Evolutionary conservation across 2,329 filamentous ascomycete genomes (phyloP), one percentile per base, ranked within the genome.

Genomic region (Chaetoscypha palmicola): DNA sequence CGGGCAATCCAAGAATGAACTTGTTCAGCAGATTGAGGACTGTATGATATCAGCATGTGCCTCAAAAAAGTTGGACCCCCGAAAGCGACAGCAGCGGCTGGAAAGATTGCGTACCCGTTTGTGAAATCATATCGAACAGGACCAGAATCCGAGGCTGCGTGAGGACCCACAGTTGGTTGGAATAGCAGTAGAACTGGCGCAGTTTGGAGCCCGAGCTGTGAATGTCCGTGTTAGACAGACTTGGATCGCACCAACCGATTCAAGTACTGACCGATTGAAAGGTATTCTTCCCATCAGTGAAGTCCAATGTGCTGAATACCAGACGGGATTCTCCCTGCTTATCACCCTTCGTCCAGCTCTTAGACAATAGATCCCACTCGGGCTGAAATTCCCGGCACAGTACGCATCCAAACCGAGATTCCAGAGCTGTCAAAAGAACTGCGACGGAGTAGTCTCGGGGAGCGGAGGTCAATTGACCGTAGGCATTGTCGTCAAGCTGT

Each of bases 181-280:
- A 92, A 97, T 54, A 94, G 71, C 34, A 96, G 70, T 33, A 98
- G 74, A 30, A 97, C 83, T 1, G 92, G 92, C 5, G 92, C 92
- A 36, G 91, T 96, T 80, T 95, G 87, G 32, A 98, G 80, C 66
- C 86, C 82, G 56, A 97, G 77, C 91, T 97, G 56, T n/a, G n/a
- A n/a, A n/a, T n/a, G n/a, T n/a, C n/a, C n/a, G n/a, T n/a, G n/a
- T n/a, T n/a, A n/a, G n/a, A n/a, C n/a, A n/a, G n/a, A n/a, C n/a
- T n/a, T n/a, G n/a, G n/a, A n/a, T n/a, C n/a, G n/a, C n/a, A n/a
- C n/a, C n/a, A n/a, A n/a, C n/a, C n/a, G n/a, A n/a, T n/a, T n/a
- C n/a, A n/a, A 43, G 16, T 28, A 51, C 55, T 26, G 72, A 96
- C 90, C 68, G 85, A 86, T 68, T 95, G 79, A 59, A 98, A 98